phyloP scores from a whole-genome alignment of 2,329 filamentous ascomycete genomes.

The Amphichorda felina region DNA sequence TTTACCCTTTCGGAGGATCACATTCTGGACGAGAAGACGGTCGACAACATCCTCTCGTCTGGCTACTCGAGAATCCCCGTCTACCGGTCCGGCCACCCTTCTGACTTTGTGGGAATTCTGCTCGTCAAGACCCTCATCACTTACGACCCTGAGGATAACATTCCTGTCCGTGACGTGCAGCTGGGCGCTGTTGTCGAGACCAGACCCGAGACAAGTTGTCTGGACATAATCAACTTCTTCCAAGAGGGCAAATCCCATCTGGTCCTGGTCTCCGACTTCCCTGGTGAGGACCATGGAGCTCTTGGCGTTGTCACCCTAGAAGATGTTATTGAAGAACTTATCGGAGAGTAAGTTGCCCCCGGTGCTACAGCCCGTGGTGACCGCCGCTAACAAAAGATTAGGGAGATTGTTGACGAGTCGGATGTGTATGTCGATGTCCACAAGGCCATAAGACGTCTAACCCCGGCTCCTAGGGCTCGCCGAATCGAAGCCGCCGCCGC shows the following conservation, averaged over 20 bases:
- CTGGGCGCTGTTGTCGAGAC: slow-evolving; percentile 93
- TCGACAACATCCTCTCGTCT: slow-evolving; percentile 85
- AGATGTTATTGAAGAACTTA: slow-evolving; percentile 96
- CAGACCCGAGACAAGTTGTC: slow-evolving; percentile 84
- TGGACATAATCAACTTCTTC: slow-evolving; percentile 99
- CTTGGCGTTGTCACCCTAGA: slow-evolving; percentile 91
- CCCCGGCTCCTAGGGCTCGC: slow-evolving; percentile 70
- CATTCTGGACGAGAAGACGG: slow-evolving; percentile 82
- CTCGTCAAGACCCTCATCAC: slow-evolving; percentile 98
- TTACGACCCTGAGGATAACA: slow-evolving; percentile 89
- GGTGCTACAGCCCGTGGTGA: neutral
- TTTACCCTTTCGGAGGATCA: slow-evolving; percentile 96
- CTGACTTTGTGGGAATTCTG: slow-evolving; percentile 94
- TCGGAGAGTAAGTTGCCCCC: slow-evolving; percentile 69
- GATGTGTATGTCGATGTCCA: slow-evolving; percentile 98
- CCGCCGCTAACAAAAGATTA: slow-evolving; percentile 20
- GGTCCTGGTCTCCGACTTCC: slow-evolving; percentile 84
- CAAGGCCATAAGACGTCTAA: slow-evolving; percentile 86
- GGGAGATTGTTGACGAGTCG: slow-evolving; percentile 97
- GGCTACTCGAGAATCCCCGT: slow-evolving; percentile 96
- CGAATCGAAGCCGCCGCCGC: slow-evolving; percentile 26
- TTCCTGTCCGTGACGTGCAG: slow-evolving; percentile 78
- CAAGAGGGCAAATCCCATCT: slow-evolving; percentile 99
- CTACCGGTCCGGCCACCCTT: slow-evolving; percentile 69
- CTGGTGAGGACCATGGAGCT: slow-evolving; percentile 83